These are phyloP conservation scores for Coemansia sp. DNA, from an alignment of 192 early-diverging fungal genomes.

Conservation along the genomic window DNA sequence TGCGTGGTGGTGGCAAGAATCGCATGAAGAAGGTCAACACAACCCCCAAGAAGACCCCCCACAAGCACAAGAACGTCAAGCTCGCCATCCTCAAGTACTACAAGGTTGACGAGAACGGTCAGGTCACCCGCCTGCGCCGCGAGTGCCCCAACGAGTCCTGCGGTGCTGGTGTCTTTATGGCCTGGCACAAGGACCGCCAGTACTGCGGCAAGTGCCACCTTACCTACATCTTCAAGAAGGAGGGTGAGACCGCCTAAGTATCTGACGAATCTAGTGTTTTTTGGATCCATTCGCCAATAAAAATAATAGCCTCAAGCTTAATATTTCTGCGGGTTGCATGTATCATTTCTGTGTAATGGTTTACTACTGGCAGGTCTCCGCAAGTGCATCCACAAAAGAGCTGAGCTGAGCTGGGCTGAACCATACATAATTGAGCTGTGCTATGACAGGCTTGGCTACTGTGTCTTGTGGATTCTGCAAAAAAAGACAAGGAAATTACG, in stretches of 20 bases:
- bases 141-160: constrained; percentile 96
- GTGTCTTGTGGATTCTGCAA: too few relatives aligned
- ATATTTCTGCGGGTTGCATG: too few relatives aligned
- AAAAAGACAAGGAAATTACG: too few relatives aligned
- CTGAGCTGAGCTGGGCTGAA: too few relatives aligned
- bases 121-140: constrained; percentile 97
- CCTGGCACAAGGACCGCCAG: constrained; percentile 96
- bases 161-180: constrained; percentile 99
- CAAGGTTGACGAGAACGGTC: constrained; percentile 96
- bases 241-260: constrained; percentile 49
- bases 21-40: constrained; percentile 99
- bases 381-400: too few relatives aligned
- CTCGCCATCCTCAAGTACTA: constrained; percentile 98
- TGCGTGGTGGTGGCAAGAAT: constrained; percentile 96
- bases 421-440: too few relatives aligned
- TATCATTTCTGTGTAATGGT: too few relatives aligned
- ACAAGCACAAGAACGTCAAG: constrained; percentile 99
- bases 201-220: constrained; percentile 97
- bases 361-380: too few relatives aligned
- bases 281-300: too few relatives aligned
- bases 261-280: too few relatives aligned
- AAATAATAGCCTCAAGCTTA: too few relatives aligned
- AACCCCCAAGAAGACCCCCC: constrained; percentile 99
- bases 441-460: too few relatives aligned
- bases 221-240: constrained; percentile 94